Conservation (phyloP, 1,284 basidiomycete genomes). For the Pyrrhoderma lamaoense region DNA sequence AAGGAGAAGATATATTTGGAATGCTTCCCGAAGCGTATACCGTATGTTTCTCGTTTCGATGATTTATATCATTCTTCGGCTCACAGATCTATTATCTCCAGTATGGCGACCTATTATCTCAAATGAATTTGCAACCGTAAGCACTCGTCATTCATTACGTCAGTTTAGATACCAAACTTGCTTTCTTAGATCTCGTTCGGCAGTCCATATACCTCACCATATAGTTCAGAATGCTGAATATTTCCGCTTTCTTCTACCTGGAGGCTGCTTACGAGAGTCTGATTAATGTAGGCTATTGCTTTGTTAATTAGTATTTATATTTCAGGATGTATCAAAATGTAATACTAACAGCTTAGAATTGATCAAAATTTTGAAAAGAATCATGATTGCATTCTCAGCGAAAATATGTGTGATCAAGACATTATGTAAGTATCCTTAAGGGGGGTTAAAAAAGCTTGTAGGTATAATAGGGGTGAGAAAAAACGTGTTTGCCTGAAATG, state of each 20-base stretch:
- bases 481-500: too few relatives aligned
- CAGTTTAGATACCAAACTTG: neutral
- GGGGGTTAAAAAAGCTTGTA: too few relatives aligned
- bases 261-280: constrained; percentile 37
- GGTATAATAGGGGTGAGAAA: too few relatives aligned
- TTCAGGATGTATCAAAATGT: too few relatives aligned
- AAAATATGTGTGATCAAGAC: too few relatives aligned
- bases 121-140: constrained; percentile 45
- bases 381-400: too few relatives aligned
- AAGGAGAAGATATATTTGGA: constrained; percentile 56
- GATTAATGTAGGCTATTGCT: too few relatives aligned
- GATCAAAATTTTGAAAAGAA: too few relatives aligned
- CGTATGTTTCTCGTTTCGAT: constrained; percentile 20
- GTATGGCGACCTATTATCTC: constrained; percentile 45
- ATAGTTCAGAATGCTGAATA: constrained; percentile 42
- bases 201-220: constrained; percentile 46
- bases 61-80: constrained; percentile 1
- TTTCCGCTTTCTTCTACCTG: constrained; percentile 52
- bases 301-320: too few relatives aligned
- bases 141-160: constrained; percentile 18
- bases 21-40: constrained; percentile 63
- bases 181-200: constrained; percentile 34
- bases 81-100: constrained; percentile 20
- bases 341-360: too few relatives aligned
- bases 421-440: too few relatives aligned